Conservation (phyloP, 2,329 filamentous ascomycete genomes). For the Colletotrichum orbiculare region DNA sequence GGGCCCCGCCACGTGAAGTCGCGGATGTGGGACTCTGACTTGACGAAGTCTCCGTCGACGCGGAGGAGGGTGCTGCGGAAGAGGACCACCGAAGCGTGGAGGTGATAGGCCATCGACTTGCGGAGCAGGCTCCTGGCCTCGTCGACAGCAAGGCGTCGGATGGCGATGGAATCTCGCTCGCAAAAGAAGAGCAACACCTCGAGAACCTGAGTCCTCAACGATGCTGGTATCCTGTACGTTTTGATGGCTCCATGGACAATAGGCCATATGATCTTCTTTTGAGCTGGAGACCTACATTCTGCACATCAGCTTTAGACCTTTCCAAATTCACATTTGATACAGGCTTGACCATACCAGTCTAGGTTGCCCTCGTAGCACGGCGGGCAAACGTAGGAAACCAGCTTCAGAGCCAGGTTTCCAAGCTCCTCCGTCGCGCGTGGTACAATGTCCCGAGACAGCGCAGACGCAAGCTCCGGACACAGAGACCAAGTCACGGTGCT, state of each 20-base stretch:
- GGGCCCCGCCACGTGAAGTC: conserved; percentile 40
- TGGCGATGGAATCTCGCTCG: conserved; percentile 44
- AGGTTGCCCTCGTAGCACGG: conserved; percentile 47
- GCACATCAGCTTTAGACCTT: conserved; percentile 42
- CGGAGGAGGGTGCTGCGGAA: conserved; percentile 47
- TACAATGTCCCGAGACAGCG: neutral
- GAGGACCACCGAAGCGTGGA: conserved; percentile 44
- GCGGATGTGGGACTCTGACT: conserved; percentile 41
- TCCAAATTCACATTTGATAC: conserved; percentile 40
- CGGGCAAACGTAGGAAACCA: conserved; percentile 45
- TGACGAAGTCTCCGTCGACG: conserved; percentile 41
- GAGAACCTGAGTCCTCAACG: conserved; percentile 39
- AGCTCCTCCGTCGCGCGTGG: conserved; percentile 39
- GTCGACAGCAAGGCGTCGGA: conserved; percentile 41
- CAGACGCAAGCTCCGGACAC: conserved; percentile 16
- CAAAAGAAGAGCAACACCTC: conserved; percentile 46
- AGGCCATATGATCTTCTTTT: conserved; percentile 43
- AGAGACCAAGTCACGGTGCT: conserved; percentile 39
- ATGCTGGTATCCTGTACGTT: conserved; percentile 33
- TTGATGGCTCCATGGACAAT: conserved; percentile 39
- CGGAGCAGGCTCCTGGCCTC: conserved; percentile 40
- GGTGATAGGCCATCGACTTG: conserved; percentile 46
- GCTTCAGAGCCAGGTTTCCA: conserved; percentile 37
- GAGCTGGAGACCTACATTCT: conserved; percentile 37
- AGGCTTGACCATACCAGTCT: conserved; percentile 45